Evolutionary conservation across 2,329 filamentous ascomycete species (phyloP), one percentile per base, ranked within the genome.

Genomic region (Calonectria ilicicola): DNA sequence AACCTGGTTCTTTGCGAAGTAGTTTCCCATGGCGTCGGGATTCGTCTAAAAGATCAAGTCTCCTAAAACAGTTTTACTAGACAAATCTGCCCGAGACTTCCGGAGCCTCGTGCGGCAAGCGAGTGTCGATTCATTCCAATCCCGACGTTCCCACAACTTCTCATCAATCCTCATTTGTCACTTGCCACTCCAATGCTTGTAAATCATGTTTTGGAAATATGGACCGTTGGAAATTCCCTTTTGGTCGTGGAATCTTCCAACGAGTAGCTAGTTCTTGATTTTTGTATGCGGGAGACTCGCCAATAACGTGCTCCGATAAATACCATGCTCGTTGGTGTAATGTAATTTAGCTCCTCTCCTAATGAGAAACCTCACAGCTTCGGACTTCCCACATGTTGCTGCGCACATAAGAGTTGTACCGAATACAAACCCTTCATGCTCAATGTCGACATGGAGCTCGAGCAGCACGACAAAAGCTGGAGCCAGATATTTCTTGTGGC

Each of bases 171-270:
- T 29, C 6, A 62, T 17, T 3, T 12, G 9, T 44, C 65, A 53
- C 23, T 21, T 46, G 14, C 65, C 65, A 27, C 32, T 62, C 65
- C 65, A 72, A 19, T 14, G 17, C 19, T 17, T 51, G 19, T 69
- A 6, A 2, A 19, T 19, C 26, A 32, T 46, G 23, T 38, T 19
- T 21, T 8, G 35, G 2, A n/a, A 5, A 44, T 14, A 49, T 0
- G 23, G 2, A 10, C 8, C 14, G 0, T 68, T 65, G 12, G 1
- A 2, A 3, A 74, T 5, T 19, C 21, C 47, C 1, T 17, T 23
- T 15, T 74, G 67, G 29, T 74, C 67, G 7, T 66, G 67, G 4
- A 29, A 73, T 2, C 73, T 51, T 1, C 40, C 65, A 53, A 68
- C 64, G 0, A 73, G 46, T 4, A 73, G 7, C 73, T 67, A 74